phyloP scores from a whole-genome alignment of 2,329 filamentous ascomycete species.

The Nigrograna mackinnonii region DNA sequence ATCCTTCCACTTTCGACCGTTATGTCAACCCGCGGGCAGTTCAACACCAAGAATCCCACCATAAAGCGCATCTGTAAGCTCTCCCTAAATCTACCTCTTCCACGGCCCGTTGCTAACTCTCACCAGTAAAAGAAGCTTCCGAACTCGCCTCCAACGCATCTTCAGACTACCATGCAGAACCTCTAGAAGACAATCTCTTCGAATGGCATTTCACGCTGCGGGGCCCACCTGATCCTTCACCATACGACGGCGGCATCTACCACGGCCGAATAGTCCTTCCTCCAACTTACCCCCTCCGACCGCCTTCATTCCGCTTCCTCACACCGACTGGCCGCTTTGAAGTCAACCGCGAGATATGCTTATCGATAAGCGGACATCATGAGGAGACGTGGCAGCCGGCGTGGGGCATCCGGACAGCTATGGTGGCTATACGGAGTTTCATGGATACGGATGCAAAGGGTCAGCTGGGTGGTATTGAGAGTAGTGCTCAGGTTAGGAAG shows the following conservation, averaged over 20 bases:
- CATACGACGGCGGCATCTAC: constrained; percentile 83
- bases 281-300: constrained; percentile 85
- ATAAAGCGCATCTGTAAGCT: constrained; percentile 78
- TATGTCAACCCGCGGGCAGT: constrained; percentile 47
- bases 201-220: constrained; percentile 99
- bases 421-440: constrained; percentile 79
- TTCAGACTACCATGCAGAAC: constrained; percentile 81
- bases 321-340: constrained; percentile 94
- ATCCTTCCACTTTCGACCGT: neutral
- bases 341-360: constrained; percentile 93
- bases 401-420: constrained; percentile 91
- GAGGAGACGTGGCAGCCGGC: constrained; percentile 99
- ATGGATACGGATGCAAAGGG: constrained; percentile 91
- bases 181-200: constrained; percentile 87
- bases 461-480: constrained; percentile 88
- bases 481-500: constrained; percentile 64
- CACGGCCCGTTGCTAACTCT: constrained; percentile 24
- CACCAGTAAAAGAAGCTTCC: constrained; percentile 81
- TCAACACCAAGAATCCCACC: constrained; percentile 80
- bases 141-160: constrained; percentile 82
- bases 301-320: constrained; percentile 92
- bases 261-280: constrained; percentile 94
- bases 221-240: constrained; percentile 77
- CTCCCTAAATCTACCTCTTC: constrained; percentile 20
- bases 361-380: constrained; percentile 91